Conservation (phyloP, 176 grass and related monocot genomes). For the Pontederia crassipes region DNA sequence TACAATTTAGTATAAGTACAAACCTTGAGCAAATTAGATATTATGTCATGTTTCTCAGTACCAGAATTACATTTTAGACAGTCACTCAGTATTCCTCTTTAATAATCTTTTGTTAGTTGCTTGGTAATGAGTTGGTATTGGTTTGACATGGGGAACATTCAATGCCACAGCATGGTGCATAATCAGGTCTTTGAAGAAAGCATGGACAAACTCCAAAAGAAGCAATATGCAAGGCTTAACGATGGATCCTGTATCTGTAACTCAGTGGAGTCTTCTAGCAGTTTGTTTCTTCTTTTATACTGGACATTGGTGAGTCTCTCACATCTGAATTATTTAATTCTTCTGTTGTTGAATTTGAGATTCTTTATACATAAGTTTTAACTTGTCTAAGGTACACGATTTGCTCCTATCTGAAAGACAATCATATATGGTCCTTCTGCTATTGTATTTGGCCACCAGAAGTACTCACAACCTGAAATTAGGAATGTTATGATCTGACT, state of each 20-base stretch:
- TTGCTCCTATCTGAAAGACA: too few species aligned
- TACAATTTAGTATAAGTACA: not conserved
- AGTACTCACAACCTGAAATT: too few species aligned
- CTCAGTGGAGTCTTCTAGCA: constrained; percentile 77
- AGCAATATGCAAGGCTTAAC: constrained; percentile 22
- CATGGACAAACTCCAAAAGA: constrained; percentile 22
- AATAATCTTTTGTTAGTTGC: too few species aligned
- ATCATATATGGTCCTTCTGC: too few species aligned
- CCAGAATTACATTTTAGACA: not conserved
- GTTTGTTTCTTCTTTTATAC: constrained; percentile 89
- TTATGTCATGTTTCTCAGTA: not conserved
- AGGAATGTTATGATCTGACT: too few species aligned
- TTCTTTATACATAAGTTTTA: not conserved
- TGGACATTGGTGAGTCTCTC: constrained; percentile 73
- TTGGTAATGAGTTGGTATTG: too few species aligned
- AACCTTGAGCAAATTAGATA: not conserved
- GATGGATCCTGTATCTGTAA: constrained; percentile 51
- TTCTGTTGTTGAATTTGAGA: constrained; percentile 9
- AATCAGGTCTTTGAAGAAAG: constrained; percentile 36
- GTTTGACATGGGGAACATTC: constrained; percentile 18
- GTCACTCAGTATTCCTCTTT: too few species aligned
- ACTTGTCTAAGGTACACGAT: not conserved
- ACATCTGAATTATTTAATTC: constrained; percentile 7
- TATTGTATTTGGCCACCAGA: too few species aligned
- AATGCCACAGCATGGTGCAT: constrained; percentile 72